Base-by-base conservation (phyloP, 179 eudicot species). In the Carnegiea gigantea region DNA sequence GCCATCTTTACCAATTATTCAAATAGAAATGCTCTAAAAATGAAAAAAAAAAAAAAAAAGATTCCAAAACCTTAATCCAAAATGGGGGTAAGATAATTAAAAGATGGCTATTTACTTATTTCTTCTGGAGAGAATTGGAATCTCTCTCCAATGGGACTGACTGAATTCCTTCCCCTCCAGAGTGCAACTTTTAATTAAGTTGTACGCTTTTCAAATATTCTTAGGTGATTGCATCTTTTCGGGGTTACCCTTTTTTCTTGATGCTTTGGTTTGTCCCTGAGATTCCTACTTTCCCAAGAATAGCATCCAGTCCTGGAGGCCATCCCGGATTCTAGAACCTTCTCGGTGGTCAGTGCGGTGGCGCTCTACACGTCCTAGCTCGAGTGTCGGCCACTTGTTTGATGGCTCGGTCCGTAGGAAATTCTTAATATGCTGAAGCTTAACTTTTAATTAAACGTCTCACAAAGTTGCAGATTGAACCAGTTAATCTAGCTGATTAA, bases 61-160 rank as follows among this genome's bases (percentile, higher is more conserved):
- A 87, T 83, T 79, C 88, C 85, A 81, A 77, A 81, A 71, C 78
- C 74, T 64, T 21, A 40, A 70, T 70, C 73, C 46, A 30, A 70
- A 36, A 70, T 1, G 43, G 46, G 23, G 73, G 73, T 67, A 67
- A 67, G 40, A 36, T 70, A 5, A 70, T 30, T 30, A 15, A 33
- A 33, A 70, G 4, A 4, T 26, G 13, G 57, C 36, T 40, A 54
- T 54, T 54, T 54, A 17, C 21, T 62, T 23, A 28, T 65, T n/a
- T 65, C 38, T 26, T 30, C 11, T 33, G 73, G 43, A 33, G 46
- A 36, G 73, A 28, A 70, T 30, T 70, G 73, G 73, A 70, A 70
- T 70, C 21, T 36, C 73, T 70, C n/a, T 36, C 44, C 36, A 30
- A 18, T 70, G 73, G 18, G 73, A 70, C 46, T 30, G 2, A 26